Evolutionary conservation across 257 asterid species (phyloP).

Genomic region (Galeopsis tetrahit): DNA sequence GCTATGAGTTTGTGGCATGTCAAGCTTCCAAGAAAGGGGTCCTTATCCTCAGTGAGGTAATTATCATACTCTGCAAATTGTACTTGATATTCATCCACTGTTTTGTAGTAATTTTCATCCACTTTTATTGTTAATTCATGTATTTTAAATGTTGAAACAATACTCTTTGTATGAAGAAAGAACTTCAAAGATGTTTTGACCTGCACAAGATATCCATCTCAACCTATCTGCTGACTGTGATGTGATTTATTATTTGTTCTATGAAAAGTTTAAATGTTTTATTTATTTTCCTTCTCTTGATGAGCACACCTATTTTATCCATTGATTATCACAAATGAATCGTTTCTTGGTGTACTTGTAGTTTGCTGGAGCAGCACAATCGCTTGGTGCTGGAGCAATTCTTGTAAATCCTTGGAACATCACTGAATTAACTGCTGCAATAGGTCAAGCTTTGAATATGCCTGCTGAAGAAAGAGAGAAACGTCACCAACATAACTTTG

Average conservation of each 20-base stretch:
- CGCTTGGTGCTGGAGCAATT: constrained; percentile 94
- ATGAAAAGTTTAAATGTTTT: not conserved
- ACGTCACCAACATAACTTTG: constrained; percentile 77
- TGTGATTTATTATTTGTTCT: constrained; percentile 21
- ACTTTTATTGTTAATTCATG: constrained; percentile 6
- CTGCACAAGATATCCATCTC: constrained; percentile 11
- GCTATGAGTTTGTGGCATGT: constrained; percentile 93
- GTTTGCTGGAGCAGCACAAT: constrained; percentile 98
- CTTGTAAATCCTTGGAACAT: constrained; percentile 93
- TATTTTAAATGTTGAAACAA: constrained; percentile 25
- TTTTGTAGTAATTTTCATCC: not conserved
- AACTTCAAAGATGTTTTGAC: not conserved
- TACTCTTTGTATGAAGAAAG: constrained; percentile 12
- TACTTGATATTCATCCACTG: constrained; percentile 10
- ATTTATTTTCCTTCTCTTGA: not conserved
- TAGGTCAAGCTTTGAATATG: constrained; percentile 72
- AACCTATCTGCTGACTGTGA: constrained; percentile 7
- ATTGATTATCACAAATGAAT: constrained; percentile 7
- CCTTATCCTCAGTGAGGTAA: constrained; percentile 89
- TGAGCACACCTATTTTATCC: constrained; percentile 1
- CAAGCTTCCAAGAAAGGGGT: constrained; percentile 85
- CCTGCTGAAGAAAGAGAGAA: constrained; percentile 77
- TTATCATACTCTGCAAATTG: constrained; percentile 21
- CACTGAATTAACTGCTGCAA: constrained; percentile 64
- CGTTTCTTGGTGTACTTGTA: constrained; percentile 32